These are phyloP conservation scores for Kodamaea kaohsiungensis DNA, from an alignment of 805 yeast species.

Conservation along the genomic window DNA sequence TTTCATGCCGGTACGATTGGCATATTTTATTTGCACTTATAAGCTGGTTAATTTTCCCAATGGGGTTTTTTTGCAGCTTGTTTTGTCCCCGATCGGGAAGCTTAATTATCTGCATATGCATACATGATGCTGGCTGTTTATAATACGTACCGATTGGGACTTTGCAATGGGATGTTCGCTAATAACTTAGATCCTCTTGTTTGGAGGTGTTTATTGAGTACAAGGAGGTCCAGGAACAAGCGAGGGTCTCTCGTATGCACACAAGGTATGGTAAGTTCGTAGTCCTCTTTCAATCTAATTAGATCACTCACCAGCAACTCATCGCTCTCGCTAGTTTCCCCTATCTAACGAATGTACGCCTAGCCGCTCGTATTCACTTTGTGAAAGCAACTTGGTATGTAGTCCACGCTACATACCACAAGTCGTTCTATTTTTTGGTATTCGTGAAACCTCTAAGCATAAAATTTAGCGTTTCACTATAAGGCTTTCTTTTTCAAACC, in stretches of 20 bases:
- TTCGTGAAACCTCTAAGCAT: neutral
- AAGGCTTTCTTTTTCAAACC: neutral
- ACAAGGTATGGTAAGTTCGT: neutral
- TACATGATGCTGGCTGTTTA: neutral
- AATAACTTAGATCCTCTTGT: neutral
- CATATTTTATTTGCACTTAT: neutral
- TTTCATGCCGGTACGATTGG: neutral
- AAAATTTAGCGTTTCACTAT: neutral
- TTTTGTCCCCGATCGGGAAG: neutral
- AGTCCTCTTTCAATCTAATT: too few species aligned
- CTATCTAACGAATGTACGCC: neutral
- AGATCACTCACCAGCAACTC: too few species aligned
- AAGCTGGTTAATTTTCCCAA: neutral
- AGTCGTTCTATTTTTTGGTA: neutral
- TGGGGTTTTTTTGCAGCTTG: neutral
- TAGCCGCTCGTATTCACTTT: neutral
- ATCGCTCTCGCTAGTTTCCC: neutral
- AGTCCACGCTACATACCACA: neutral
- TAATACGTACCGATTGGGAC: neutral
- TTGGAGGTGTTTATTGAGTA: neutral
- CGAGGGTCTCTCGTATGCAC: neutral
- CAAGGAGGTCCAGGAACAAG: neutral
- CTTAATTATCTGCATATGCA: neutral
- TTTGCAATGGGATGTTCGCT: neutral
- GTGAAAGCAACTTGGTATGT: neutral